These are phyloP conservation scores for Termitomyces sp. DNA, from an alignment of 768 basidiomycete species.

Conservation along the genomic window DNA sequence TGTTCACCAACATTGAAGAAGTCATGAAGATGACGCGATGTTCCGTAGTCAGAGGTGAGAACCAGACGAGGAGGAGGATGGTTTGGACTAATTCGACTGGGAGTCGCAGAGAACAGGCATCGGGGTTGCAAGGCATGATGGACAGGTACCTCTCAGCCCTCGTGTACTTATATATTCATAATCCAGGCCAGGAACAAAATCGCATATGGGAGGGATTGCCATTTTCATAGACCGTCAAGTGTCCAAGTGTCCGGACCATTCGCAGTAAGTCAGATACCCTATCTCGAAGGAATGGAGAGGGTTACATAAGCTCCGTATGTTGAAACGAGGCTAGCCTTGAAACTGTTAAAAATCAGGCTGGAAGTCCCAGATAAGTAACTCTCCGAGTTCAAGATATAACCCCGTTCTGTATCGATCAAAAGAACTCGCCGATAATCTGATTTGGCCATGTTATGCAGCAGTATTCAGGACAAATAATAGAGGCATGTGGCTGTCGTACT, in stretches of 20 bases:
- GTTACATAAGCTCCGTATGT: not conserved
- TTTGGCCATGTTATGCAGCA: not conserved
- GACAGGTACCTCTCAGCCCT: not conserved
- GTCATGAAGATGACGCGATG: conserved; percentile 15
- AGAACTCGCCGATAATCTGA: not conserved
- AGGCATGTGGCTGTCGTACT: conserved; percentile 22
- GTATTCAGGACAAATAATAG: not conserved
- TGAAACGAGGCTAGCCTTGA: no score
- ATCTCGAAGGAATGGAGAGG: not conserved
- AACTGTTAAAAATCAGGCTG: not conserved
- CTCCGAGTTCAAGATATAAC: no score
- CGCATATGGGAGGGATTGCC: not conserved
- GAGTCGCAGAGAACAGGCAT: not conserved
- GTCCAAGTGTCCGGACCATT: not conserved
- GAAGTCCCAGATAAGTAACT: no score
- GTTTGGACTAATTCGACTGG: conserved; percentile 16
- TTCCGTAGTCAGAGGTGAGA: conserved; percentile 9
- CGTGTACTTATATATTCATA: not conserved
- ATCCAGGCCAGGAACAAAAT: not conserved
- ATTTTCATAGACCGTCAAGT: not conserved
- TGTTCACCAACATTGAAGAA: conserved; percentile 15
- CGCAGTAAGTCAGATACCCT: not conserved
- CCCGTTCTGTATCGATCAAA: no score
- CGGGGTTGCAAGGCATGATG: not conserved
- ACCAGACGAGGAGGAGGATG: conserved; percentile 12